Conservation (phyloP, 805 yeast species). For the Cyberlindnera sargentensis region DNA sequence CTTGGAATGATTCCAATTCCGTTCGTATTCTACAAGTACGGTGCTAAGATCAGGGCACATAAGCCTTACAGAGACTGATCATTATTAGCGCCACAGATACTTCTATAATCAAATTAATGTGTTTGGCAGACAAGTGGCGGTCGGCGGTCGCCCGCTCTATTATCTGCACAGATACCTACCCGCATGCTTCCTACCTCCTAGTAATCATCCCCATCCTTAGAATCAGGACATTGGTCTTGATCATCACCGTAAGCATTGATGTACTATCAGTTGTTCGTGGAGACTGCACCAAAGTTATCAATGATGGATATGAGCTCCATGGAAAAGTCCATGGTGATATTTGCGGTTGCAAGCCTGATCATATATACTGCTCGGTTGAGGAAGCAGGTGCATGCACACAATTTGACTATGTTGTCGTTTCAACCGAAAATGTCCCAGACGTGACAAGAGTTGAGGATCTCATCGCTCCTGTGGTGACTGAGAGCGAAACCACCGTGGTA, state of each 20-base stretch:
- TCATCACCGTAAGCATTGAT: no score
- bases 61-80: slow-evolving; percentile 8
- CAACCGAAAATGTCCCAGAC: slow-evolving; percentile 65
- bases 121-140: no score
- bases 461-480: slow-evolving; percentile 40
- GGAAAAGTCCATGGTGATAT: slow-evolving; percentile 58
- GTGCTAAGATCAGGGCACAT: slow-evolving; percentile 31
- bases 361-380: slow-evolving; percentile 36
- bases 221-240: no score
- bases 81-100: no score
- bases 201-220: no score
- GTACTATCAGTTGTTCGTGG: slow-evolving; percentile 54
- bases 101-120: no score
- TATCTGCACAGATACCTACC: no score
- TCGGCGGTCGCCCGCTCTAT: no score
- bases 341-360: slow-evolving; percentile 51
- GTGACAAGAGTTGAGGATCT: slow-evolving; percentile 44
- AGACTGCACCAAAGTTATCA: slow-evolving; percentile 45
- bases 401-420: slow-evolving; percentile 52
- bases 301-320: slow-evolving; percentile 51
- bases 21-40: slow-evolving; percentile 43
- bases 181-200: no score
- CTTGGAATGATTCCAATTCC: slow-evolving; percentile 49
- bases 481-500: slow-evolving; percentile 41
- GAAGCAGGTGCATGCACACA: slow-evolving; percentile 37